Percentiles rank a stretch among this genome's conserved stretches.
phyloP scores from a whole-genome alignment of 2,329 filamentous ascomycete genomes.

The Clarireedia paspali region DNA sequence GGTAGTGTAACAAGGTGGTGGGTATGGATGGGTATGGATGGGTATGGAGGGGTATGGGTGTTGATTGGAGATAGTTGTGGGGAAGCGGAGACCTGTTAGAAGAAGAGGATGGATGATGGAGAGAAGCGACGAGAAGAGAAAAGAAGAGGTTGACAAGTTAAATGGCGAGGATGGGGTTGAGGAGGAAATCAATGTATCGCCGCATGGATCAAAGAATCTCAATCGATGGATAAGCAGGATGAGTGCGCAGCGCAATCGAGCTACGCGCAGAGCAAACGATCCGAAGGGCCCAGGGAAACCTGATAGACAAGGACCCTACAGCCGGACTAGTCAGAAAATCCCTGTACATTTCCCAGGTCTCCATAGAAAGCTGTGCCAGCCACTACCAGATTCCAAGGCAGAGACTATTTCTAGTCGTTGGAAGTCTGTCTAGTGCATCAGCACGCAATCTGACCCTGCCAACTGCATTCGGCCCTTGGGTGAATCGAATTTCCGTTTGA shows the following conservation, averaged over 20 bases:
- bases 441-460: no score
- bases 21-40: slow-evolving; percentile 8
- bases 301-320: no score
- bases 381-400: no score
- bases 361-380: no score
- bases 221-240: neutral
- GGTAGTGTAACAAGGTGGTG: slow-evolving; percentile 21
- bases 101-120: neutral
- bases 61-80: neutral
- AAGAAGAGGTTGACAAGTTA: neutral
- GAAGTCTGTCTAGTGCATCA: no score
- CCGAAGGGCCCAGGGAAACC: no score
- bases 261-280: no score
- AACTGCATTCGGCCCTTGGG: no score
- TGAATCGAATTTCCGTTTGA: no score
- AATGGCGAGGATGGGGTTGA: neutral
- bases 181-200: neutral
- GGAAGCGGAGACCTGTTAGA: neutral
- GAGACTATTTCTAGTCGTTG: no score
- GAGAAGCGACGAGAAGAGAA: neutral
- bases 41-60: neutral
- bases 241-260: neutral
- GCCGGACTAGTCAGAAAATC: no score
- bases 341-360: no score
- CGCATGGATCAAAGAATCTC: neutral